These are phyloP conservation scores for Neofusicoccum kwambonambiense DNA, from an alignment of 2,329 filamentous ascomycete genomes.

Conservation along the genomic window DNA sequence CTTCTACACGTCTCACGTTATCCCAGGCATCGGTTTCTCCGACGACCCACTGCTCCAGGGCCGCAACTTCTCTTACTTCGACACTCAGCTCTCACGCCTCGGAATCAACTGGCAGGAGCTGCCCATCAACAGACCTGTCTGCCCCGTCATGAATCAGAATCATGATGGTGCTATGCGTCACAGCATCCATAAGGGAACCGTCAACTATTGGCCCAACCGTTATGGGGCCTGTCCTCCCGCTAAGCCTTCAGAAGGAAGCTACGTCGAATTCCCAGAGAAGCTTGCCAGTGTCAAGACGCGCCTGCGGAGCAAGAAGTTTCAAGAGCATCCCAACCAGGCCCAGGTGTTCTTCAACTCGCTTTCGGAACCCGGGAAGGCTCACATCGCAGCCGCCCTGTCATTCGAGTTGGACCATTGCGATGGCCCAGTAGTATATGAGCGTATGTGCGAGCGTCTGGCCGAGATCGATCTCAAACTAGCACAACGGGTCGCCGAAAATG, in stretches of 20 bases:
- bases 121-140: constrained; percentile 73
- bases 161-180: constrained; percentile 73
- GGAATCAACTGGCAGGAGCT: constrained; percentile 75
- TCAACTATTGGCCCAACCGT: constrained; percentile 80
- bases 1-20: constrained; percentile 77
- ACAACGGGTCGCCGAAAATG: constrained; percentile 65
- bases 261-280: constrained; percentile 65
- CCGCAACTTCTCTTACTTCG: constrained; percentile 66
- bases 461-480: constrained; percentile 73
- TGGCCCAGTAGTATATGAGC: constrained; percentile 71
- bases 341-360: constrained; percentile 83
- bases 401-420: constrained; percentile 83
- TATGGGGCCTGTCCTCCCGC: constrained; percentile 64
- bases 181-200: constrained; percentile 68
- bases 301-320: constrained; percentile 69
- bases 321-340: constrained; percentile 73
- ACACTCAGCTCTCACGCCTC: constrained; percentile 68
- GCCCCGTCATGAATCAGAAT: constrained; percentile 73
- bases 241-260: constrained; percentile 61
- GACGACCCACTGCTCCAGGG: constrained; percentile 74
- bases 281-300: constrained; percentile 69
- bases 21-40: constrained; percentile 74
- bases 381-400: constrained; percentile 59
- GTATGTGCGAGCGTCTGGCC: constrained; percentile 64
- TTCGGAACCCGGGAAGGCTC: constrained; percentile 62